These are phyloP conservation scores for Vaccinium darrowii DNA, from an alignment of 148 eudicot genomes.

Conservation along the genomic window DNA sequence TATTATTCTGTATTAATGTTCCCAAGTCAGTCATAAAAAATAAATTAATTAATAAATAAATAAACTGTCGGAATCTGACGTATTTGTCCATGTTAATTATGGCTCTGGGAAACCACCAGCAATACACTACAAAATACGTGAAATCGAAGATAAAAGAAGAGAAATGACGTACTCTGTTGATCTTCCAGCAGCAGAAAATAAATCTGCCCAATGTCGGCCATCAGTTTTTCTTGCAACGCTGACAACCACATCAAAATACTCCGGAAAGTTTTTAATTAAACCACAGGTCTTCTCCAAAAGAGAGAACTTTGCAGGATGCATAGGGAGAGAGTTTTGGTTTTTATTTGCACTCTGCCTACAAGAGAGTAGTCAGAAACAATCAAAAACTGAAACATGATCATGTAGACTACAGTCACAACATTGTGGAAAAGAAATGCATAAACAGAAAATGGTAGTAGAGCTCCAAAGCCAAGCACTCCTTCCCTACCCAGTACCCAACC, in stretches of 20 bases:
- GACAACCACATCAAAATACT: constrained; percentile 92
- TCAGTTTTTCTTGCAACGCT: constrained; percentile 99
- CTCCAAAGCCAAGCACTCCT: neutral
- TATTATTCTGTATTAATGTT: neutral
- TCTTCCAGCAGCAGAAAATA: constrained; percentile 94
- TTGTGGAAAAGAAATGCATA: neutral
- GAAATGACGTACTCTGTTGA: constrained; percentile 77
- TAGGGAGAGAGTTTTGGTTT: constrained; percentile 45
- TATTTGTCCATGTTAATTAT: neutral
- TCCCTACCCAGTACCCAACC: neutral
- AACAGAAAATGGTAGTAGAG: neutral
- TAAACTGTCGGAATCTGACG: neutral
- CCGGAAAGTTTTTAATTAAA: constrained; percentile 82
- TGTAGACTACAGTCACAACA: constrained; percentile 1
- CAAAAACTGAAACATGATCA: constrained; percentile 3
- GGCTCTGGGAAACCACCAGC: neutral
- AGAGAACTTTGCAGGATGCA: constrained; percentile 38
- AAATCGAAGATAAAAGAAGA: neutral
- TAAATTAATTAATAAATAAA: neutral
- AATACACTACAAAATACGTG: neutral
- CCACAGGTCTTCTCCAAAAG: constrained; percentile 93
- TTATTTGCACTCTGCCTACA: constrained; percentile 60
- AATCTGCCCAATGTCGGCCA: constrained; percentile 96
- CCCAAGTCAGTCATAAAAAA: neutral
- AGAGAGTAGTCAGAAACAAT: constrained; percentile 13